Evolutionary conservation across 306 rosid species (phyloP), one percentile per base, ranked within the genome.

Genomic region (Malus sieversii): DNA sequence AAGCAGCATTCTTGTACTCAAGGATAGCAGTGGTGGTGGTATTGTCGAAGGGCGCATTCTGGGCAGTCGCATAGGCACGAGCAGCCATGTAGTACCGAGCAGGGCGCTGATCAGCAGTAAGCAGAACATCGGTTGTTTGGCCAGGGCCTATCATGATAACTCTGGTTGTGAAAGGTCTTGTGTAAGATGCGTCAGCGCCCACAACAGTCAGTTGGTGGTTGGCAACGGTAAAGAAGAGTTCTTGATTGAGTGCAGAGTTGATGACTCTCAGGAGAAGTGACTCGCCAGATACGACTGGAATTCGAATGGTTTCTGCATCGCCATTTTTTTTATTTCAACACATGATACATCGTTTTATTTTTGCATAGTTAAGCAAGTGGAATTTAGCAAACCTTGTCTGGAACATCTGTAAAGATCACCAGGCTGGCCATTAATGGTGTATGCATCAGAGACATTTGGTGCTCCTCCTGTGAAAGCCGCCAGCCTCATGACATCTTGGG

Each of bases 1-100:
- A 80, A 45, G 83, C 55, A 1, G 81, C 90, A 30, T 89, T 83
- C 63, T 81, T 87, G 86, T 95, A 95, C 74, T 89, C 90, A 4
- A 95, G 97, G 77, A 92, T 92, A 6, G 99, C 97, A 1, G 97
- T 95, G 75, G 99, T 92, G 61, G 99, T 92, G 63, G 97, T 92
- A 84, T 95, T 95, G 86, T 95, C 97, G 10, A 95, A 95, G 63
- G 99, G 12, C 10, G 93, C 96, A 32, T 94, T 94, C 85, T 74
- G 80, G 10, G 97, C 99, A 2, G 97, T 80, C 73, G 92, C 58
- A 65, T 90, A 95, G 13, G 91, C 97, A 0, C 79, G 75, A 1
- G 96, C 96, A 0, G 98, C 97, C 77, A 88, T 78, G 86, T 92
- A 95, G 88, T 95, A 92, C 15, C 71, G 84, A 29, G 90, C 96